A percentile compares a stretch with the other conserved stretches of the same genome.
Evolutionary conservation across 768 basidiomycete species (phyloP).

Genomic region (Strobilomyces dryophilus): DNA sequence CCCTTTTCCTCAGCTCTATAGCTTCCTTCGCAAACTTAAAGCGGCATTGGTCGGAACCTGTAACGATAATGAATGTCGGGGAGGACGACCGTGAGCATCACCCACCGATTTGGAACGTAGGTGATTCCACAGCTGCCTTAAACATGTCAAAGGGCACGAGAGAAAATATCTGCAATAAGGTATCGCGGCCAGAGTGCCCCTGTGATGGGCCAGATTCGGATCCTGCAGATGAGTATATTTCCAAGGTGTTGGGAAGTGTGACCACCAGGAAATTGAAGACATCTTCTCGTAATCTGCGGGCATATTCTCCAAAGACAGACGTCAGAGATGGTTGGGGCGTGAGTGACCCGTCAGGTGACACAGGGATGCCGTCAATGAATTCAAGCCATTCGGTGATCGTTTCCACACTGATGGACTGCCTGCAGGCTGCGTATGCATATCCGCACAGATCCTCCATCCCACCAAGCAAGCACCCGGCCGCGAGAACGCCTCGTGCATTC

Average conservation of each 20-base stretch:
- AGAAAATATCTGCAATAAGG: constrained; percentile 70
- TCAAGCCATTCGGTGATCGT: constrained; percentile 75
- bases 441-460: constrained; percentile 84
- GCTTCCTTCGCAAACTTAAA: constrained; percentile 93
- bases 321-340: constrained; percentile 43
- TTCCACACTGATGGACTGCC: constrained; percentile 69
- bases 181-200: constrained; percentile 52
- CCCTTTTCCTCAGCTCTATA: constrained; percentile 77
- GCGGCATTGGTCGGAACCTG: constrained; percentile 79
- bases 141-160: constrained; percentile 85
- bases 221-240: constrained; percentile 42
- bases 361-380: constrained; percentile 61
- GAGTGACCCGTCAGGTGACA: constrained; percentile 43
- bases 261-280: constrained; percentile 76
- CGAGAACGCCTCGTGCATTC: constrained; percentile 83
- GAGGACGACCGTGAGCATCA: constrained; percentile 6
- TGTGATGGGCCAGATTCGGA: constrained; percentile 36
- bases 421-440: constrained; percentile 75
- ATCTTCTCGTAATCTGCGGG: constrained; percentile 70
- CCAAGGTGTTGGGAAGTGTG: constrained; percentile 64
- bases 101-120: constrained; percentile 74
- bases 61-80: constrained; percentile 15
- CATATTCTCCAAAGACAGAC: constrained; percentile 73
- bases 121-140: constrained; percentile 76
- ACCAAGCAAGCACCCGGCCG: constrained; percentile 79